phyloP scores from a whole-genome alignment of 73 alveolate genomes.

The Tetrahymena thermophila region DNA sequence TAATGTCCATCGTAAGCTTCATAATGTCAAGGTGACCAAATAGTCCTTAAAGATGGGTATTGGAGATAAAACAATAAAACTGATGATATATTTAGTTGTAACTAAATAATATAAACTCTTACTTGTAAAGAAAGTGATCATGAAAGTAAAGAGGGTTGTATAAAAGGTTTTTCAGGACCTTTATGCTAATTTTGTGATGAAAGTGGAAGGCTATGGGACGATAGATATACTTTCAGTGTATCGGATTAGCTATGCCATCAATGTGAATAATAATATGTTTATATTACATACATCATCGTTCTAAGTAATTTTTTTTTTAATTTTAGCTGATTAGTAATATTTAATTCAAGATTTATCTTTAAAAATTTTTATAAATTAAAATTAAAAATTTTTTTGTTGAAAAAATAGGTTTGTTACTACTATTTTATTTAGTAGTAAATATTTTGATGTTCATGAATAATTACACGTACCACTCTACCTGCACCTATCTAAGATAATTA shows the following conservation, averaged over 20 bases:
- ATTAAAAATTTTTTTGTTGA: background rate
- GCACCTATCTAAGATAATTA: background rate
- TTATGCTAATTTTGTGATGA: background rate
- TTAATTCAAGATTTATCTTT: too few species aligned
- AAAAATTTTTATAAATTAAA: background rate
- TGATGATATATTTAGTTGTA: background rate
- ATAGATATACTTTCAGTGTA: background rate
- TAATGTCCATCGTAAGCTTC: background rate
- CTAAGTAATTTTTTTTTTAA: background rate
- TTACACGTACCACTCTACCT: background rate
- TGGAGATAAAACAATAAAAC: background rate
- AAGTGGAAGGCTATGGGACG: background rate
- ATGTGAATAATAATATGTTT: background rate
- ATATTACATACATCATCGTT: background rate
- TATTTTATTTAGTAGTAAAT: background rate
- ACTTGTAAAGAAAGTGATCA: background rate
- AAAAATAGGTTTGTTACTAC: background rate
- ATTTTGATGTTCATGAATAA: background rate
- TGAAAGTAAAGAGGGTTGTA: background rate
- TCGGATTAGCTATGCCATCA: background rate
- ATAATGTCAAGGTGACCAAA: background rate
- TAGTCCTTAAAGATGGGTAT: background rate
- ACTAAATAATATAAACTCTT: background rate
- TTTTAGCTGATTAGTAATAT: background rate
- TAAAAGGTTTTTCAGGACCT: background rate